Evolutionary conservation across 345 rosid genomes (phyloP).

Genomic region (Hirschfeldia incana): DNA sequence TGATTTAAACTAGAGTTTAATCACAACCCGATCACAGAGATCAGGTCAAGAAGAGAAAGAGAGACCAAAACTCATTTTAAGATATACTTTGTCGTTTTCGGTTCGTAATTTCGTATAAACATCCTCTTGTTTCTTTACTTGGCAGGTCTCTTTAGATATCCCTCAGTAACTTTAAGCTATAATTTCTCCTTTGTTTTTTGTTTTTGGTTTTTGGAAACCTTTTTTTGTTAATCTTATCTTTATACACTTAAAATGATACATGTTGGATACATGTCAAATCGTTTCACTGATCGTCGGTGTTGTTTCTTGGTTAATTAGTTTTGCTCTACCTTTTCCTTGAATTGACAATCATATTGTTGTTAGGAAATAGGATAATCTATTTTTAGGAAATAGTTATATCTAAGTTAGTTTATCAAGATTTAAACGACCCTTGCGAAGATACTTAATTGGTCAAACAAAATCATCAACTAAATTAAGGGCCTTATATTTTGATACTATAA

Average conservation of each 20-base stretch:
- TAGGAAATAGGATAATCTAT: not conserved
- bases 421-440: not conserved
- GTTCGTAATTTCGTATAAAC: not conserved
- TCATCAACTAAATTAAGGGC: not conserved
- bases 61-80: not conserved
- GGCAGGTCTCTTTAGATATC: not conserved
- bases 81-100: conserved; percentile 9
- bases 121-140: not conserved
- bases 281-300: too few relatives aligned
- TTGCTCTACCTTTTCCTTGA: not conserved
- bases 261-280: not conserved
- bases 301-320: not conserved
- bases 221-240: not conserved
- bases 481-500: not conserved
- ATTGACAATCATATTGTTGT: not conserved
- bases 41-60: not conserved
- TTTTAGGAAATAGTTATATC: too few relatives aligned
- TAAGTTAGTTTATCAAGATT: not conserved
- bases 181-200: not conserved
- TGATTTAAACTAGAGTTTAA: conserved; percentile 34
- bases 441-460: not conserved
- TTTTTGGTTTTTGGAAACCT: not conserved
- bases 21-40: not conserved
- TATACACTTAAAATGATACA: not conserved
- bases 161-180: not conserved